Evolutionary conservation across 371 early-diverging fungal genomes (phyloP).

Genomic region (Syncephalastrum monosporum): DNA sequence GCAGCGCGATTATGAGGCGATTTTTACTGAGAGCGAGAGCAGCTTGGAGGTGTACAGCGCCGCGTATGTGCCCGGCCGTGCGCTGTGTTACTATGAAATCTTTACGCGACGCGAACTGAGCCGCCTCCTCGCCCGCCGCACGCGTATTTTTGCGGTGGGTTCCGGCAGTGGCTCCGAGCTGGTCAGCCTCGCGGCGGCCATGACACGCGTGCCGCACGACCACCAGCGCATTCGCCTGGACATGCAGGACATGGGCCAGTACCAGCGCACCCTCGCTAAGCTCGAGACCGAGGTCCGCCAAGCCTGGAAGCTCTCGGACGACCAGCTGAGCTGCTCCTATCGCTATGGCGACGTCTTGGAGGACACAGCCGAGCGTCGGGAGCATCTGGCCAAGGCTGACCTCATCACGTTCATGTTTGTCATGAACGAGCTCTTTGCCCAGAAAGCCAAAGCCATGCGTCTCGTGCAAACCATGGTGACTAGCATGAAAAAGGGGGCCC

Average conservation of each 20-base stretch:
- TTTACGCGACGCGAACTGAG: slow-evolving; percentile 60
- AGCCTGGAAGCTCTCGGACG: slow-evolving; percentile 29
- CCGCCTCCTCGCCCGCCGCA: slow-evolving; percentile 39
- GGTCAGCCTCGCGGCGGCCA: slow-evolving; percentile 77
- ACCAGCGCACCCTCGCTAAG: slow-evolving; percentile 36
- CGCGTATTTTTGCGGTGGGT: slow-evolving; percentile 67
- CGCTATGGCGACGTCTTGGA: slow-evolving; percentile 49
- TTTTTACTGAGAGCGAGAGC: slow-evolving; percentile 67
- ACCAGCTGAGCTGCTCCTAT: slow-evolving; percentile 36
- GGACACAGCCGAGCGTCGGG: slow-evolving; percentile 29
- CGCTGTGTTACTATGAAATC: slow-evolving; percentile 81
- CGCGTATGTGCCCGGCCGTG: slow-evolving; percentile 83
- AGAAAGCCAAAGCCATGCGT: slow-evolving; percentile 73
- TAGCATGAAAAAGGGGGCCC: slow-evolving; percentile 65
- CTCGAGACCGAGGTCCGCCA: slow-evolving; percentile 33
- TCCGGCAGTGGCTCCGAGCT: slow-evolving; percentile 89
- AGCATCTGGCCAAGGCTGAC: slow-evolving; percentile 58
- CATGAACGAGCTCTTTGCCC: slow-evolving; percentile 86
- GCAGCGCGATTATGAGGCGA: slow-evolving; percentile 79
- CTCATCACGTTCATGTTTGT: slow-evolving; percentile 89
- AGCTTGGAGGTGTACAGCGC: slow-evolving; percentile 83
- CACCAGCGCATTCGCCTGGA: slow-evolving; percentile 48
- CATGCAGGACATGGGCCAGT: slow-evolving; percentile 78
- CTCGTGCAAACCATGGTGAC: slow-evolving; percentile 69
- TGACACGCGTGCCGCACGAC: slow-evolving; percentile 50